Evolutionary conservation across 1,284 basidiomycete species (phyloP).

Genomic region (Sporisorium sorghi): DNA sequence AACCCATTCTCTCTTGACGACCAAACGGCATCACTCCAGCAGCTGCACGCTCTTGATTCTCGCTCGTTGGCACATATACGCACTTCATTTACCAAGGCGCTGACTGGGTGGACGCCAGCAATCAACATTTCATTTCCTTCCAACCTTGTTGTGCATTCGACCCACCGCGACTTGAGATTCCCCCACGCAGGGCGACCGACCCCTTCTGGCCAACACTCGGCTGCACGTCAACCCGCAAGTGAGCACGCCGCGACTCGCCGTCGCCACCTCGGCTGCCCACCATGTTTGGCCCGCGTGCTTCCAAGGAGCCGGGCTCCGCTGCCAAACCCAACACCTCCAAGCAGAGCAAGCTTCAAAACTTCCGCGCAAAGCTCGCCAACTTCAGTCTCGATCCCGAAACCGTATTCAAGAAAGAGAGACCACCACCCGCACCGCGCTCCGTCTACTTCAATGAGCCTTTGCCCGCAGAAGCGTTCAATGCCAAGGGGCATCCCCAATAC

Average conservation of each 20-base stretch:
- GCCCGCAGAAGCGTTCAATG: constrained; percentile 59
- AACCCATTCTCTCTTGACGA: background rate
- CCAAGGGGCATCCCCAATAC: constrained; percentile 54
- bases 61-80: background rate
- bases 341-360: constrained; percentile 14
- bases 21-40: background rate
- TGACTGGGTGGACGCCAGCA: background rate
- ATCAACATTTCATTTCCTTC: constrained; percentile 9
- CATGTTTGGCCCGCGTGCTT: constrained; percentile 35
- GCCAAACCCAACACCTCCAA: constrained; percentile 3
- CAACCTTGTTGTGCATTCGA: constrained; percentile 7
- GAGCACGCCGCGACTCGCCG: constrained; percentile 13
- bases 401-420: constrained; percentile 61
- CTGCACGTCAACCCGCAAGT: background rate
- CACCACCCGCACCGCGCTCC: constrained; percentile 57
- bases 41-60: background rate
- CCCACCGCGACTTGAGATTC: background rate
- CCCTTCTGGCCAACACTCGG: constrained; percentile 1
- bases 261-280: constrained; percentile 12
- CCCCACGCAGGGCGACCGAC: constrained; percentile 15
- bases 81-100: constrained; percentile 1
- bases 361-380: constrained; percentile 33
- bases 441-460: constrained; percentile 66
- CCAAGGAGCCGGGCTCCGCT: constrained; percentile 17
- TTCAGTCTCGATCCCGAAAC: constrained; percentile 64